Evolutionary conservation across 495 filamentous ascomycete species (phyloP).

Genomic region (Alectoria sarmentosa): DNA sequence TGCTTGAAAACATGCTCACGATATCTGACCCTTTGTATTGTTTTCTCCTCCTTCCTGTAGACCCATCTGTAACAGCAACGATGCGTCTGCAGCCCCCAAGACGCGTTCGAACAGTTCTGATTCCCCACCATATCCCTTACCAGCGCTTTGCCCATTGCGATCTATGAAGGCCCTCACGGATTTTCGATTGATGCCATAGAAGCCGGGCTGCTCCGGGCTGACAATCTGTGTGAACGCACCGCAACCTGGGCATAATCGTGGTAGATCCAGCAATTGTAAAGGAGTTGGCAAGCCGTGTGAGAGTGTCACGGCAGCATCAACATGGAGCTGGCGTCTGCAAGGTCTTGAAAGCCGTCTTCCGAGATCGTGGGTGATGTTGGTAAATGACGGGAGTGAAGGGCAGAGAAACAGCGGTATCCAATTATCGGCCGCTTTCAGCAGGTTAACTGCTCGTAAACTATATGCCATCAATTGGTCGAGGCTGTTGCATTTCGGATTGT

Average conservation of each 20-base stretch:
- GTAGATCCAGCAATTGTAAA: slow-evolving; percentile 35
- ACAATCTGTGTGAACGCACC: slow-evolving; percentile 74
- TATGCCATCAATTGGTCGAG: not conserved
- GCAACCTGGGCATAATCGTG: slow-evolving; percentile 73
- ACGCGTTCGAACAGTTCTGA: slow-evolving; percentile 24
- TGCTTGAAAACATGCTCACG: not conserved
- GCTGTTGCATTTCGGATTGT: not conserved
- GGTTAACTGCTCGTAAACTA: not conserved
- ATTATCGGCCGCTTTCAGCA: not conserved
- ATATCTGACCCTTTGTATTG: slow-evolving; percentile 2
- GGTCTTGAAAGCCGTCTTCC: not conserved
- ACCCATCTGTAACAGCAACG: slow-evolving; percentile 38
- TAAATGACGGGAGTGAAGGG: not conserved
- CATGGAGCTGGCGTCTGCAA: slow-evolving; percentile 7
- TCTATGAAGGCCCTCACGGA: slow-evolving; percentile 24
- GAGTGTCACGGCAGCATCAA: slow-evolving; percentile 5
- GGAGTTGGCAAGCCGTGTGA: not conserved
- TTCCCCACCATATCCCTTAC: slow-evolving; percentile 9
- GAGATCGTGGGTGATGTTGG: not conserved
- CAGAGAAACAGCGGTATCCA: slow-evolving; percentile 2
- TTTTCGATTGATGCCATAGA: slow-evolving; percentile 56
- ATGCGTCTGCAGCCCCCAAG: slow-evolving; percentile 35
- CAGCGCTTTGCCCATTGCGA: slow-evolving; percentile 11
- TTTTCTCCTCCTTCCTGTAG: slow-evolving; percentile 29
- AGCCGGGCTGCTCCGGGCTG: slow-evolving; percentile 65